phyloP scores from a whole-genome alignment of 345 rosid species.

The Odontarrhena argentea region DNA sequence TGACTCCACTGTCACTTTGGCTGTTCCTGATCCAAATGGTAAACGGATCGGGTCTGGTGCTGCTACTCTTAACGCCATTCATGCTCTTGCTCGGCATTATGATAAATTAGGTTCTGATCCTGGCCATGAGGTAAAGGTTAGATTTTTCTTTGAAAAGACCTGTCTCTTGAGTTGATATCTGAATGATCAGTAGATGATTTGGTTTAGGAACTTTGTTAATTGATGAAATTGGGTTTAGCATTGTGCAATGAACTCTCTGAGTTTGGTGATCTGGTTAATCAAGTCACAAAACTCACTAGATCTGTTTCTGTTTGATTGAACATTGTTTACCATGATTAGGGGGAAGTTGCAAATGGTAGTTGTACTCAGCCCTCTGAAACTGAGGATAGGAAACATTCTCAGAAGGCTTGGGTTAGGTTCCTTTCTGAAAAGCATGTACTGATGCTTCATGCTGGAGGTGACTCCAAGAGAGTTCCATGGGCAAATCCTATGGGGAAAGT shows the following conservation, averaged over 20 bases:
- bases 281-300: conserved; percentile 6
- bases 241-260: conserved; percentile 3
- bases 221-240: conserved; percentile 13
- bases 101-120: conserved; percentile 40
- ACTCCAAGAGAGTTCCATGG: conserved; percentile 98
- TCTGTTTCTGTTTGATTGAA: conserved; percentile 29
- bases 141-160: background rate
- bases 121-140: conserved; percentile 44
- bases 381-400: conserved; percentile 26
- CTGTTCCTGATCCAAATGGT: conserved; percentile 90
- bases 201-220: conserved; percentile 10
- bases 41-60: conserved; percentile 97
- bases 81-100: conserved; percentile 66
- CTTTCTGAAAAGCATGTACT: conserved; percentile 74
- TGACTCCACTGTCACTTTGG: conserved; percentile 72
- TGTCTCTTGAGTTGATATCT: background rate
- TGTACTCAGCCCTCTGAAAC: conserved; percentile 37
- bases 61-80: conserved; percentile 89
- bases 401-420: conserved; percentile 46
- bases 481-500: conserved; percentile 99
- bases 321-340: conserved; percentile 44
- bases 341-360: conserved; percentile 43
- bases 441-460: conserved; percentile 99
- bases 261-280: conserved; percentile 14
- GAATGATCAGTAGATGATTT: conserved; percentile 13